A percentile compares a stretch with the other conserved stretches of the same genome.
phyloP scores from a whole-genome alignment of 345 rosid species.

The Hibiscus mutabilis region DNA sequence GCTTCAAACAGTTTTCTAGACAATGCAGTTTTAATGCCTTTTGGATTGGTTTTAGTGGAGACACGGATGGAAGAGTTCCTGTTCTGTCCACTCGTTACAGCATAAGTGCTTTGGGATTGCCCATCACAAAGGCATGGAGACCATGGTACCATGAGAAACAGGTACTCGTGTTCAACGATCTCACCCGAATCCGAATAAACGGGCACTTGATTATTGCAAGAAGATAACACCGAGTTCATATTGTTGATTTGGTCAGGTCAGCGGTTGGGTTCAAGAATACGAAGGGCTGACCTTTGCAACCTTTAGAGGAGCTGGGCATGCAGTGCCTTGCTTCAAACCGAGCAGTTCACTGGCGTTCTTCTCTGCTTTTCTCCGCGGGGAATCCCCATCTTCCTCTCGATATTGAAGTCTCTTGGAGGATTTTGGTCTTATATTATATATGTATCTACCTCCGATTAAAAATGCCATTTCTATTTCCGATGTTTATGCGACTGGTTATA shows the following conservation, averaged over 20 bases:
- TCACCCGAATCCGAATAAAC: too few species aligned
- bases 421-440: not conserved
- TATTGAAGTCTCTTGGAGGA: not conserved
- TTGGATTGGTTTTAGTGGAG: conserved; percentile 52
- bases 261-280: conserved; percentile 93
- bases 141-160: conserved; percentile 86
- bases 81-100: conserved; percentile 82
- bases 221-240: not conserved
- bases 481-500: too few species aligned
- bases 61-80: conserved; percentile 95
- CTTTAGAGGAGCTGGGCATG: conserved; percentile 98
- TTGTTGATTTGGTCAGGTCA: conserved; percentile 37
- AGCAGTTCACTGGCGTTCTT: conserved; percentile 62
- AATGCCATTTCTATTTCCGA: too few species aligned
- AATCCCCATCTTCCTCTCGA: conserved; percentile 34
- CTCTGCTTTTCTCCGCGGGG: conserved; percentile 56
- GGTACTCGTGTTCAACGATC: conserved; percentile 24
- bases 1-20: not conserved
- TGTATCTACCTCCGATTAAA: too few species aligned
- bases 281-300: conserved; percentile 83
- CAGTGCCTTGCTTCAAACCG: conserved; percentile 81
- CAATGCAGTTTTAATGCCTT: not conserved
- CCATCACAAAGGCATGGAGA: conserved; percentile 62
- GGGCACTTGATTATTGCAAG: too few species aligned
- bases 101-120: conserved; percentile 46